Conservation (phyloP, 257 asterid genomes). For the Petunia axillaris region DNA sequence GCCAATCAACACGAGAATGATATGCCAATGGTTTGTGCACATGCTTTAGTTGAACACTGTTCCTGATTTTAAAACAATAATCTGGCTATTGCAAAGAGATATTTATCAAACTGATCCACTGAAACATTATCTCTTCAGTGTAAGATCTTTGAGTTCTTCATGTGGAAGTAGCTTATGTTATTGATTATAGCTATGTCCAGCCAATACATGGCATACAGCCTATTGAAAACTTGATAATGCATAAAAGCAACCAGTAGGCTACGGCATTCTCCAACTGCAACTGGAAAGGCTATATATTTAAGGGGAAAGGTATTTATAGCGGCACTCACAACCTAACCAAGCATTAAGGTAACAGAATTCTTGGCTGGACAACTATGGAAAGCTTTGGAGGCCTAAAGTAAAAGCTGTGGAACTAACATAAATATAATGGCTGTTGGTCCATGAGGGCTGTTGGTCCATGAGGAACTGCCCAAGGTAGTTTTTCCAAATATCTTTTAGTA, state of each 20-base stretch:
- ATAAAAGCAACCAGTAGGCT: neutral
- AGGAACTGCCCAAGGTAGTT: too few relatives aligned
- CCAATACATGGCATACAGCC: too few relatives aligned
- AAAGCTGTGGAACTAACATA: neutral
- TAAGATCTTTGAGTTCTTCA: neutral
- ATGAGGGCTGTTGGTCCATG: too few relatives aligned
- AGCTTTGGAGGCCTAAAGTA: neutral
- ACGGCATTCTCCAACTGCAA: neutral
- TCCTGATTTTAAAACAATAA: neutral
- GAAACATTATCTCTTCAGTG: neutral
- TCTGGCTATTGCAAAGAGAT: neutral
- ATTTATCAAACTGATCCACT: neutral
- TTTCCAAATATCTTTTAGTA: too few relatives aligned
- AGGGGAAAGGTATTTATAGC: neutral
- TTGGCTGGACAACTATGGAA: neutral
- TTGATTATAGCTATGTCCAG: neutral
- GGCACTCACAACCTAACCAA: neutral
- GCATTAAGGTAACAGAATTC: too few relatives aligned
- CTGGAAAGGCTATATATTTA: neutral
- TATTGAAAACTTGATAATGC: neutral
- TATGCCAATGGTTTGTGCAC: neutral
- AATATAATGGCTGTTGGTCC: neutral
- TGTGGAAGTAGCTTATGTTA: neutral
- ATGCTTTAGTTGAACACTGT: neutral
- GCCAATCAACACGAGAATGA: neutral